These are phyloP conservation scores for Cryptococcus floricola DNA, from an alignment of 1,284 basidiomycete genomes.

Conservation along the genomic window DNA sequence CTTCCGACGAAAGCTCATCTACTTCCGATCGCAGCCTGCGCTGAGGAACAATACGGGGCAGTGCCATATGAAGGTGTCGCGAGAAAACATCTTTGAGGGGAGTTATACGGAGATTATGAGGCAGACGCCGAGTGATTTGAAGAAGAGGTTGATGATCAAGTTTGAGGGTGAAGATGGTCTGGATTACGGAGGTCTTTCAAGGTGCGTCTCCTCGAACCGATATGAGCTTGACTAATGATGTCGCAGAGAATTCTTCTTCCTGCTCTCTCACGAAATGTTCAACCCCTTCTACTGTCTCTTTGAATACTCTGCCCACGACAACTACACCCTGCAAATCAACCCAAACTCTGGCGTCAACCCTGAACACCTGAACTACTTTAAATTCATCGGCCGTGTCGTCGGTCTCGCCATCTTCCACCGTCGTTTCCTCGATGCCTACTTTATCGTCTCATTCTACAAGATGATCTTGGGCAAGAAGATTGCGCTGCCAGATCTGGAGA, in stretches of 20 bases:
- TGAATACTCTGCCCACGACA: slow-evolving; percentile 98
- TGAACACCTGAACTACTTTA: slow-evolving; percentile 99
- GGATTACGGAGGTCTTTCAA: slow-evolving; percentile 95
- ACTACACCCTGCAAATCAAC: slow-evolving; percentile 98
- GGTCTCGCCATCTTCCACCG: slow-evolving; percentile 98
- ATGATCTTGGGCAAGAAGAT: slow-evolving; percentile 92
- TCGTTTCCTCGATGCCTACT: slow-evolving; percentile 97
- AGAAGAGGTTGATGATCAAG: slow-evolving; percentile 96
- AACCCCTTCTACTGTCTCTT: slow-evolving; percentile 99
- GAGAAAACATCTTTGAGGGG: slow-evolving; percentile 93
- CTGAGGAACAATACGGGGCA: slow-evolving; percentile 85
- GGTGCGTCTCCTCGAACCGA: slow-evolving; percentile 53
- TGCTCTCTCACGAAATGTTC: slow-evolving; percentile 97
- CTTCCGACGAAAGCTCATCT: slow-evolving; percentile 96
- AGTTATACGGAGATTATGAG: slow-evolving; percentile 92
- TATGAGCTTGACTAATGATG: neutral
- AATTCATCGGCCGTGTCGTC: slow-evolving; percentile 92
- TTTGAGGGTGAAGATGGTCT: slow-evolving; percentile 98
- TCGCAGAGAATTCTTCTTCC: slow-evolving; percentile 96
- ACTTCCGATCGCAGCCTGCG: slow-evolving; percentile 96
- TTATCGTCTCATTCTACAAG: slow-evolving; percentile 98
- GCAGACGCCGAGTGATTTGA: slow-evolving; percentile 87
- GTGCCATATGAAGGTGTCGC: slow-evolving; percentile 92
- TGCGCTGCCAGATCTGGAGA: slow-evolving; percentile 78
- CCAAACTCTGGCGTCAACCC: slow-evolving; percentile 97